Percentiles rank a stretch among this genome's conserved stretches.
phyloP scores from a whole-genome alignment of 805 yeast genomes.

The Wickerhamomyces chaumierensis region DNA sequence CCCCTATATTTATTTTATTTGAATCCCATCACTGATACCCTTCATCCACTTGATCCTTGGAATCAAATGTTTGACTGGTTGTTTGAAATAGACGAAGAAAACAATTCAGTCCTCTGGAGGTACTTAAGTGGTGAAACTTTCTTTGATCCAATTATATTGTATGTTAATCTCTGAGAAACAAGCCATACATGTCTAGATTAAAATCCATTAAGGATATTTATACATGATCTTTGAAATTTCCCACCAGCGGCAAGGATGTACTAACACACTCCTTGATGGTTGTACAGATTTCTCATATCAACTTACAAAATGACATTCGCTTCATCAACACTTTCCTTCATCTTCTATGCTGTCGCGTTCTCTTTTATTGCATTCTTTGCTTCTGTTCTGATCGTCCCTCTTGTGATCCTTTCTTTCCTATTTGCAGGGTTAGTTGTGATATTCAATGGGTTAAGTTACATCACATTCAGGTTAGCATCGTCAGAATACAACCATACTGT shows the following conservation, averaged over 20 bases:
- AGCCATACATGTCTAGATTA: no score
- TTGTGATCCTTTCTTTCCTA: slow-evolving; percentile 13
- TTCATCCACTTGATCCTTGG: no score
- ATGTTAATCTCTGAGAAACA: slow-evolving; percentile 1
- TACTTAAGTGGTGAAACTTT: slow-evolving; percentile 6
- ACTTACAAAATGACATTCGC: not conserved
- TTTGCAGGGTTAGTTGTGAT: slow-evolving; percentile 17
- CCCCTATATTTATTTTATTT: no score
- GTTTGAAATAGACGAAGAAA: slow-evolving; percentile 4
- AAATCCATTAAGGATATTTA: no score
- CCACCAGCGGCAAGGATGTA: not conserved
- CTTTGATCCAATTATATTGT: slow-evolving; percentile 9
- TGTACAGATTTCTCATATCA: not conserved
- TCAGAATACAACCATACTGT: slow-evolving; percentile 17
- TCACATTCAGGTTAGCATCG: slow-evolving; percentile 15
- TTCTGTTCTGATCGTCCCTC: slow-evolving; percentile 13
- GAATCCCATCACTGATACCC: no score
- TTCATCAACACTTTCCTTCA: not conserved
- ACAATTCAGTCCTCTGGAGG: slow-evolving; percentile 8
- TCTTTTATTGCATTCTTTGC: slow-evolving; percentile 6
- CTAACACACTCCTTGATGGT: not conserved
- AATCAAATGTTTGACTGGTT: not conserved
- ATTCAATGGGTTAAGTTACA: slow-evolving; percentile 16
- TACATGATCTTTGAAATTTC: not conserved
- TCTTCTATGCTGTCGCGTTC: slow-evolving; percentile 6